Conservation (phyloP, 2,329 filamentous ascomycete species). For the Aureobasidium pullulans region DNA sequence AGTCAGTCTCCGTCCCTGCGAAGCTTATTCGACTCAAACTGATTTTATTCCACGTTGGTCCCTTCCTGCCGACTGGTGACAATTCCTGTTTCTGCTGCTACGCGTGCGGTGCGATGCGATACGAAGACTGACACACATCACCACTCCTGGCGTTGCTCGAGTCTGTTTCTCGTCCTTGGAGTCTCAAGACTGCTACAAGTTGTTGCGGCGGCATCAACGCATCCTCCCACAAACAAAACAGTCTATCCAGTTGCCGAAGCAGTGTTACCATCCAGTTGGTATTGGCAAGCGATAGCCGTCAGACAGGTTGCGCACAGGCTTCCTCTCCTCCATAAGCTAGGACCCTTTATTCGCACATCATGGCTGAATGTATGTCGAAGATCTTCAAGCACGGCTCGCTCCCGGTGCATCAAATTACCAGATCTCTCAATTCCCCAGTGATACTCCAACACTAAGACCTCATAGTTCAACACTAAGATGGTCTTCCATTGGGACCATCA, state of each 20-base stretch:
- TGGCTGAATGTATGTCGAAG: background rate
- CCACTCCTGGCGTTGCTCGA: no score
- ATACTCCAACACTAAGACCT: background rate
- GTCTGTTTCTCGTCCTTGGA: no score
- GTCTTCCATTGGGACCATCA: background rate
- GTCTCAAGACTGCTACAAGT: background rate
- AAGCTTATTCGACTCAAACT: background rate
- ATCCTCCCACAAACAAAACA: background rate
- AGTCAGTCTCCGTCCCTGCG: background rate
- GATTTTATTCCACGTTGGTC: background rate
- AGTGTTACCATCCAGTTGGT: background rate
- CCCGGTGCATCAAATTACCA: background rate
- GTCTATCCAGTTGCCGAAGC: background rate
- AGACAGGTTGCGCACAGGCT: slow-evolving; percentile 5
- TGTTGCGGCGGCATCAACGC: no score
- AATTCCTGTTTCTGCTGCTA: background rate
- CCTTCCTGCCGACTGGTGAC: background rate
- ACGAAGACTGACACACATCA: background rate
- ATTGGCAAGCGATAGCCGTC: background rate
- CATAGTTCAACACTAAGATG: background rate
- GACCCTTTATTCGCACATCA: background rate
- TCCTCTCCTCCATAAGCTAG: slow-evolving; percentile 5
- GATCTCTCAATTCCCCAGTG: background rate
- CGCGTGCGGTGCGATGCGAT: background rate
- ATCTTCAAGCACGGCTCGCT: slow-evolving; percentile 1